phyloP scores from a whole-genome alignment of 371 early-diverging fungal species.

The Rhizomucor pusillus region DNA sequence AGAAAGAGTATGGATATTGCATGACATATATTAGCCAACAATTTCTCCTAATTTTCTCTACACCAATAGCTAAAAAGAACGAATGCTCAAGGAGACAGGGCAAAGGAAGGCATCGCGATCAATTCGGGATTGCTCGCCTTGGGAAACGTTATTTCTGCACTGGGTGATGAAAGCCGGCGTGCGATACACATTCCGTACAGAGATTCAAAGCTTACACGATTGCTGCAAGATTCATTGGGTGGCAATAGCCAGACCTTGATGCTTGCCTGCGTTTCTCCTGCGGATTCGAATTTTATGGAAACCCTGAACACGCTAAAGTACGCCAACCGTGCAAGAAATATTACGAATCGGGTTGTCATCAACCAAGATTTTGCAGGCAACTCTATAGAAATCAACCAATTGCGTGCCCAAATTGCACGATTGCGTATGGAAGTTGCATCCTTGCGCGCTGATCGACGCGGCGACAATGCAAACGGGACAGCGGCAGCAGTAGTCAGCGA shows the following conservation, averaged over 20 bases:
- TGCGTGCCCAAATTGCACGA: slow-evolving; percentile 63
- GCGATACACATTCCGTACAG: slow-evolving; percentile 90
- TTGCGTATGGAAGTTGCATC: slow-evolving; percentile 60
- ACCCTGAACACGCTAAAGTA: slow-evolving; percentile 91
- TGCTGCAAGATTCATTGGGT: slow-evolving; percentile 95
- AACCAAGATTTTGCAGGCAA: slow-evolving; percentile 45
- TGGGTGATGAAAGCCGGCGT: slow-evolving; percentile 79
- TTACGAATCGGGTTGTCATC: slow-evolving; percentile 71
- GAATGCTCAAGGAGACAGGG: slow-evolving; percentile 79
- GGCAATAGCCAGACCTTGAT: slow-evolving; percentile 91
- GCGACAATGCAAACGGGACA: not conserved
- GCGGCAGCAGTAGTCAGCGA: not conserved
- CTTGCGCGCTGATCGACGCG: slow-evolving; percentile 26
- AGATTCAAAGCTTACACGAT: slow-evolving; percentile 86
- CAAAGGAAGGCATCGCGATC: slow-evolving; percentile 96
- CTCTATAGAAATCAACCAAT: slow-evolving; percentile 61
- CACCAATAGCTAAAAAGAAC: slow-evolving; percentile 37
- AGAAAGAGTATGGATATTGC: slow-evolving; percentile 31
- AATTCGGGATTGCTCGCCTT: slow-evolving; percentile 96
- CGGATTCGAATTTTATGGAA: slow-evolving; percentile 79
- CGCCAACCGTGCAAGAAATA: slow-evolving; percentile 85
- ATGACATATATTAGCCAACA: not conserved
- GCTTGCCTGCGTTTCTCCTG: slow-evolving; percentile 89
- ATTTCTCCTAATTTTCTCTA: not conserved
- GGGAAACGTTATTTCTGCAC: slow-evolving; percentile 98